phyloP scores from a whole-genome alignment of 2,329 filamentous ascomycete species.

The Zymoseptoria passerinii region DNA sequence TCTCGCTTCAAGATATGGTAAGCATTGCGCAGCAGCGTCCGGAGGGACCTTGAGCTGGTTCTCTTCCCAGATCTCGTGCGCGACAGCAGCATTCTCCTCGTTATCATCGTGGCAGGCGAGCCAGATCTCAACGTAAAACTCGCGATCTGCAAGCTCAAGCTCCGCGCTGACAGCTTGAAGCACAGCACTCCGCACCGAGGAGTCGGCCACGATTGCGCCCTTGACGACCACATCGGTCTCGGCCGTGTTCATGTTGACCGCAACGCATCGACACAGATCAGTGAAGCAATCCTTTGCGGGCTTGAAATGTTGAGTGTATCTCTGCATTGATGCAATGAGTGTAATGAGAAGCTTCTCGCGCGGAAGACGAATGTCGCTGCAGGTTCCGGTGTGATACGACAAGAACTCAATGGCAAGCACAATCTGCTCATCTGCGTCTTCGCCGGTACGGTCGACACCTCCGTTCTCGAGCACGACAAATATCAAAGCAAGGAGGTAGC shows the following conservation, averaged over 20 bases:
- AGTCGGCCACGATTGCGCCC: conserved; percentile 70
- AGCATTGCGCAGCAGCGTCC: conserved; percentile 52
- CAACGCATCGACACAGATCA: conserved; percentile 75
- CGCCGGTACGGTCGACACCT: conserved; percentile 61
- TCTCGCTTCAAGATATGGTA: conserved; percentile 70
- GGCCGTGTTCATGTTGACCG: conserved; percentile 63
- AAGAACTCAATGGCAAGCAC: conserved; percentile 83
- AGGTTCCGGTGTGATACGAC: conserved; percentile 77
- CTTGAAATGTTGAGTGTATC: conserved; percentile 89
- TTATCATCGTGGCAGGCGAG: conserved; percentile 85
- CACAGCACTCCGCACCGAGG: conserved; percentile 71
- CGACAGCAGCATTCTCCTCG: conserved; percentile 76
- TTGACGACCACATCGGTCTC: conserved; percentile 72
- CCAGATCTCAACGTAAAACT: conserved; percentile 87
- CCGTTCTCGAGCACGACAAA: conserved; percentile 71
- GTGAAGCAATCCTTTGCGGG: conserved; percentile 85
- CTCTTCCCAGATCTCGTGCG: conserved; percentile 88
- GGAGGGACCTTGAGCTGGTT: conserved; percentile 66
- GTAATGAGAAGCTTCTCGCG: conserved; percentile 63
- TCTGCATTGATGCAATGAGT: conserved; percentile 76
- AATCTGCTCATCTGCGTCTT: conserved; percentile 83
- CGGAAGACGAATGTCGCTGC: conserved; percentile 65
- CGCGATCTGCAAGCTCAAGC: conserved; percentile 79
- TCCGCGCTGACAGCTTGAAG: conserved; percentile 86
- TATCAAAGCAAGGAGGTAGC: conserved; percentile 76